Percentiles rank a stretch among this genome's conserved stretches.
These are phyloP conservation scores for Leccinellum albellum DNA, from an alignment of 768 basidiomycete species.

Conservation along the genomic window DNA sequence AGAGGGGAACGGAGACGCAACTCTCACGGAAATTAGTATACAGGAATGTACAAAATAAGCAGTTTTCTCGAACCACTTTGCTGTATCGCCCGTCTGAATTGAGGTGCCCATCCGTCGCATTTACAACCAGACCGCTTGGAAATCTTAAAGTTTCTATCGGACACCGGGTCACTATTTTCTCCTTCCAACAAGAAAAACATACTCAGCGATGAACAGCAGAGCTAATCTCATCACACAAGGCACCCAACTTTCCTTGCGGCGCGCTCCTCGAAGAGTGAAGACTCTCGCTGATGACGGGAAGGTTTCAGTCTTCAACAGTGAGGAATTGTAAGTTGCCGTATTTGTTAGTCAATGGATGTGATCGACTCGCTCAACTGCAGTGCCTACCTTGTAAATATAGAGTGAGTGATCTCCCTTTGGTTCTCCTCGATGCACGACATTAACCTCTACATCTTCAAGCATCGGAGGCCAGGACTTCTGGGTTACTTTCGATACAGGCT, in stretches of 20 bases:
- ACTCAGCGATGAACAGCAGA: slow-evolving; percentile 13
- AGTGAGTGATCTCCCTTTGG: slow-evolving; percentile 20
- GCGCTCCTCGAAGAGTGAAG: slow-evolving; percentile 18
- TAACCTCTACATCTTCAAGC: slow-evolving; percentile 22
- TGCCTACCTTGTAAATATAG: slow-evolving; percentile 39
- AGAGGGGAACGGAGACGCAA: slow-evolving; percentile 1
- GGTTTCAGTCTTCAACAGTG: slow-evolving; percentile 27
- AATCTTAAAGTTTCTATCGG: neutral
- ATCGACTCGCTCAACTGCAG: slow-evolving; percentile 18
- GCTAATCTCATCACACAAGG: slow-evolving; percentile 20
- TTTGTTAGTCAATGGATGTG: neutral
- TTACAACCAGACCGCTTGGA: slow-evolving; percentile 9
- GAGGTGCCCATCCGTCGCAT: slow-evolving; percentile 6
- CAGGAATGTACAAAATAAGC: slow-evolving; percentile 1
- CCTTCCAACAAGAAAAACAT: neutral
- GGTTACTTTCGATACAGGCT: slow-evolving; percentile 54
- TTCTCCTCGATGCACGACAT: neutral
- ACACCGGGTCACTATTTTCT: neutral
- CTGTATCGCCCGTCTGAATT: slow-evolving; percentile 6
- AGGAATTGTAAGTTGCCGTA: slow-evolving; percentile 31
- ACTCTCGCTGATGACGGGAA: slow-evolving; percentile 18
- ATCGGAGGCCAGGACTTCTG: slow-evolving; percentile 43
- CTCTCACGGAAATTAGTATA: neutral
- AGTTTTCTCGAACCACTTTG: neutral
- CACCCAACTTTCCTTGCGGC: slow-evolving; percentile 21